Conservation (phyloP, 2,329 filamentous ascomycete species). For the Apiospora marii region DNA sequence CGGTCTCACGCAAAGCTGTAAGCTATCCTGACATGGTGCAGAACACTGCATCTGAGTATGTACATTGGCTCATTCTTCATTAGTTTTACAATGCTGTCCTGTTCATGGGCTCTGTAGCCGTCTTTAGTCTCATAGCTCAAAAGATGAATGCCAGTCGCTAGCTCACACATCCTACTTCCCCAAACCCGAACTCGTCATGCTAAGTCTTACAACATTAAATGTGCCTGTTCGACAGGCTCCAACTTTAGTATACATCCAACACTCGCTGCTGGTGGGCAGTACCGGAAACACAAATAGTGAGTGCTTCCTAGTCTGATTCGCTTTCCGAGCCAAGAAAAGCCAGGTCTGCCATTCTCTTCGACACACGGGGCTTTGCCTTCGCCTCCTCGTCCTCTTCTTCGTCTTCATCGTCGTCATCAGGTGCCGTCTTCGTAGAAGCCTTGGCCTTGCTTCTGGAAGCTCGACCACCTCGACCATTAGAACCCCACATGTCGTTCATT, state of each 20-base stretch:
- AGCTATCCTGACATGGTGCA: constrained; percentile 42
- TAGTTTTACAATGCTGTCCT: constrained; percentile 98
- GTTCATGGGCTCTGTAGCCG: constrained; percentile 94
- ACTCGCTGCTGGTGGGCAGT: not conserved
- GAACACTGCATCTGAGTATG: not conserved
- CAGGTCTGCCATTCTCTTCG: constrained; percentile 59
- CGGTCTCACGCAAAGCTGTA: constrained; percentile 92
- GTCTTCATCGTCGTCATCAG: constrained; percentile 41
- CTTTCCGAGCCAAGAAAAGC: constrained; percentile 75
- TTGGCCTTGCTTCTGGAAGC: constrained; percentile 52
- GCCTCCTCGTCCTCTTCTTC: constrained; percentile 43
- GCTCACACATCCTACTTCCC: constrained; percentile 32
- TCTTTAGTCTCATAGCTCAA: constrained; percentile 93
- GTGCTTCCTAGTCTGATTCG: constrained; percentile 61
- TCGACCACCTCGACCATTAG: constrained; percentile 46
- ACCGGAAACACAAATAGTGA: not conserved
- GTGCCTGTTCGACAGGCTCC: not conserved
- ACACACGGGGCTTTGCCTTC: constrained; percentile 46
- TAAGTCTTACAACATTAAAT: constrained; percentile 18
- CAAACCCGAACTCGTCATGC: constrained; percentile 17
- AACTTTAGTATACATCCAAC: constrained; percentile 21
- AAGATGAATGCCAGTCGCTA: constrained; percentile 68
- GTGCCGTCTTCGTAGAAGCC: constrained; percentile 47
- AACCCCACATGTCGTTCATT: constrained; percentile 82
- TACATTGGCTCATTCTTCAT: constrained; percentile 26